A percentile compares a stretch with the other conserved stretches of the same genome.
phyloP scores from a whole-genome alignment of 2,329 filamentous ascomycete genomes.

The Aspergillus ustus region DNA sequence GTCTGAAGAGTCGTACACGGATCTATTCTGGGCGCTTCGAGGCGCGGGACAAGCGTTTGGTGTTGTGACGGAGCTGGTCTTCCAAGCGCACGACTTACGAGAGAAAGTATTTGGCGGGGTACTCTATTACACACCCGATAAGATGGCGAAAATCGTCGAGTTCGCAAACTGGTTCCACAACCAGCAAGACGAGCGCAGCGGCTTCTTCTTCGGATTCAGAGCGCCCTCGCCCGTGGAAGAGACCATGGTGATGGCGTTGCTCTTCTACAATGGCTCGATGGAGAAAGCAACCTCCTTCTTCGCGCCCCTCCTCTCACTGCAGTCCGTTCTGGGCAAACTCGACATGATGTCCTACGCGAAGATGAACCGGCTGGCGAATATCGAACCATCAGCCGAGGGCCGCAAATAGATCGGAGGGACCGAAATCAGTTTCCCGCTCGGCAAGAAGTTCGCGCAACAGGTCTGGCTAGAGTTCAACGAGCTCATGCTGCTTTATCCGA shows the following conservation, averaged over 20 bases:
- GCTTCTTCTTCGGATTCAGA: conserved; percentile 18
- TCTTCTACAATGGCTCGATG: too few relatives aligned
- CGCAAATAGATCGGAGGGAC: too few relatives aligned
- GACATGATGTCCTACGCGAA: too few relatives aligned
- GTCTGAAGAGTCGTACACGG: conserved; percentile 48
- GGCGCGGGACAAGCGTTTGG: conserved; percentile 51
- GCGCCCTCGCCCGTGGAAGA: background rate
- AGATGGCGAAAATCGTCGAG: conserved; percentile 9
- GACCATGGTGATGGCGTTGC: background rate
- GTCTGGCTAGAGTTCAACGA: background rate
- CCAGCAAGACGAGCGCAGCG: conserved; percentile 16
- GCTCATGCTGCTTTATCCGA: conserved; percentile 4
- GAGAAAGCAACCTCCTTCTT: too few relatives aligned
- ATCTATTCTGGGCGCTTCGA: conserved; percentile 54
- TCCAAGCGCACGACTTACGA: conserved; percentile 34
- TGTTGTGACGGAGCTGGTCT: conserved; percentile 48
- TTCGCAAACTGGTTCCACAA: conserved; percentile 18
- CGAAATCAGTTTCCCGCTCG: too few relatives aligned
- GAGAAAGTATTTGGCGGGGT: conserved; percentile 6
- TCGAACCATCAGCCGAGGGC: too few relatives aligned
- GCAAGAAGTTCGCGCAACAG: too few relatives aligned
- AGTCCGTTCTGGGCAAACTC: too few relatives aligned
- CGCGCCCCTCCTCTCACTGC: too few relatives aligned
- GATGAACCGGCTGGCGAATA: too few relatives aligned
- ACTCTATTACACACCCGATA: conserved; percentile 9